Evolutionary conservation across 2,329 filamentous ascomycete species (phyloP), one percentile per base, ranked within the genome.

Genomic region (Phaeomoniella chlamydospora): DNA sequence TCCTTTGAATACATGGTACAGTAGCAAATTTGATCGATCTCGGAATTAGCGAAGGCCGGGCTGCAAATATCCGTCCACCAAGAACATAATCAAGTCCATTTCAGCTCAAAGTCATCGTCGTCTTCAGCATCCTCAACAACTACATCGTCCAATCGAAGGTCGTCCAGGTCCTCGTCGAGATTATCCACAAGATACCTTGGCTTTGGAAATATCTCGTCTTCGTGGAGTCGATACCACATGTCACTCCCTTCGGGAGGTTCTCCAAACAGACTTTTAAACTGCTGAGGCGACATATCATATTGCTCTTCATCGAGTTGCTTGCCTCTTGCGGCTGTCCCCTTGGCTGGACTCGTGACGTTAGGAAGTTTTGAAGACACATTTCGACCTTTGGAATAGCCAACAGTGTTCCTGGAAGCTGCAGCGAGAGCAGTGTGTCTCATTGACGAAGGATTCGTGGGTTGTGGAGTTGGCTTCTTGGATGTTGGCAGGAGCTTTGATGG

Each of bases 301-400:
- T 26, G 6, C 12, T 44, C 31, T 14, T 46, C 42, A 4, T 45
- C 36, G 18, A 43, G 30, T 18, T 49, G 49, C 31, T 53, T 50
- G 17, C 35, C 18, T 15, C 43, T 41, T 17, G 41, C 39, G 33
- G 50, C 44, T 15, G 55, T 42, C 17, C 46, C 47, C 19, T 49
- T 49, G 11, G 53, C 54, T 33, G 56, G 46, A 13, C 47, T 51
- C 29, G 14, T 31, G 30, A 34, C 37, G 31, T 39, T 39, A 3
- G 45, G 49, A 4, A 65, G 43, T 16, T 52, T 53, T 5, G 55
- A 55, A 14, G 65, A 65, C 2, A 67, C 61, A 9, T 62, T 61
- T 19, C 83, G 73, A 19, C 87, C 86, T 54, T 80, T 84, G 38
- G 73, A 82, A 53, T 93, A 94, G 12, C 87, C 87, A 30, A 94